Conservation (phyloP, 768 basidiomycete species). For the Lactarius hatsudake region DNA sequence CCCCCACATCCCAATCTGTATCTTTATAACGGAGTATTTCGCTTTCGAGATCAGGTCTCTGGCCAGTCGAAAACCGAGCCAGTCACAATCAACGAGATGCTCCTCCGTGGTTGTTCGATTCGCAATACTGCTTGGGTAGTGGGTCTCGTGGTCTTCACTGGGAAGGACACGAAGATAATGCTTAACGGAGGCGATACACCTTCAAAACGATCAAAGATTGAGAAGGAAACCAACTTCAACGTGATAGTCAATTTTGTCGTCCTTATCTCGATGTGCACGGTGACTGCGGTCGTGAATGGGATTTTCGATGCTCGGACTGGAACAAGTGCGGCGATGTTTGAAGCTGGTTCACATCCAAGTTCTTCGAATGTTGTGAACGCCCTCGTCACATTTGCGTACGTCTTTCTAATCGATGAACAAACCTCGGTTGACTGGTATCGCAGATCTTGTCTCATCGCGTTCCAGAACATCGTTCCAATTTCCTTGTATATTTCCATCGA, state of each 20-base stretch:
- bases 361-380: slow-evolving; percentile 63
- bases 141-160: slow-evolving; percentile 91
- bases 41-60: slow-evolving; percentile 56
- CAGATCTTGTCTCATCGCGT: slow-evolving; percentile 90
- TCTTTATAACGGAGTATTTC: slow-evolving; percentile 80
- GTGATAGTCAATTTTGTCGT: slow-evolving; percentile 91
- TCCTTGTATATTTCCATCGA: slow-evolving; percentile 97
- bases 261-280: slow-evolving; percentile 70
- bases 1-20: slow-evolving; percentile 94
- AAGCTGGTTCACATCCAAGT: slow-evolving; percentile 61
- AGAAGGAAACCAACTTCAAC: slow-evolving; percentile 98
- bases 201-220: slow-evolving; percentile 96
- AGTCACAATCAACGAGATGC: slow-evolving; percentile 87
- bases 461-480: slow-evolving; percentile 96
- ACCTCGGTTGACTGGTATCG: slow-evolving; percentile 6
- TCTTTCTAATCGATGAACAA: slow-evolving; percentile 25
- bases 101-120: slow-evolving; percentile 87
- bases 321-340: slow-evolving; percentile 74
- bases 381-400: slow-evolving; percentile 88
- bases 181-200: slow-evolving; percentile 90
- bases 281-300: slow-evolving; percentile 76
- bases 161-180: slow-evolving; percentile 90
- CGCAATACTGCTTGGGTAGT: slow-evolving; percentile 93
- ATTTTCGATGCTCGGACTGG: slow-evolving; percentile 54
- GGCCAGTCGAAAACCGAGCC: slow-evolving; percentile 60